phyloP scores from a whole-genome alignment of 192 early-diverging fungal species.

The Pilobolus umbonatus region DNA sequence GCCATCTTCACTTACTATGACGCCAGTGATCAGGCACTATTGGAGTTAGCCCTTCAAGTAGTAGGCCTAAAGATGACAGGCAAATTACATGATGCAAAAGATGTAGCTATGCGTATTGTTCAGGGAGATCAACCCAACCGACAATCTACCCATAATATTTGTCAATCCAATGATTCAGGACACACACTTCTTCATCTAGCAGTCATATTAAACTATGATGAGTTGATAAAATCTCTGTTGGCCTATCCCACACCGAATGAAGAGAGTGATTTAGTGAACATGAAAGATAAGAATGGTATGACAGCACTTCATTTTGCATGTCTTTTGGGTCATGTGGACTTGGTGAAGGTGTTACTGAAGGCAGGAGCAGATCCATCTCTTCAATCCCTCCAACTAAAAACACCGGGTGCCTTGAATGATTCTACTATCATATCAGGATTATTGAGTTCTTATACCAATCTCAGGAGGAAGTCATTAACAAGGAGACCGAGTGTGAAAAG shows the following conservation, averaged over 20 bases:
- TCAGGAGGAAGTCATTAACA: slow-evolving; percentile 2
- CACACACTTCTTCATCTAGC: slow-evolving; percentile 64
- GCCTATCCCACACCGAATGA: slow-evolving; percentile 23
- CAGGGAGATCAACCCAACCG: no score
- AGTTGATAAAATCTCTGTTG: slow-evolving; percentile 41
- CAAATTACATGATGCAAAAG: slow-evolving; percentile 69
- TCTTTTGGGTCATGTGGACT: slow-evolving; percentile 42
- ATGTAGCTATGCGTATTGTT: slow-evolving; percentile 65
- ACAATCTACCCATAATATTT: slow-evolving; percentile 23
- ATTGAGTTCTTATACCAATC: background rate
- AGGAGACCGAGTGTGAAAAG: slow-evolving; percentile 14
- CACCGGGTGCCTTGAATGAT: background rate
- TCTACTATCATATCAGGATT: background rate
- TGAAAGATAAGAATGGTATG: slow-evolving; percentile 58
- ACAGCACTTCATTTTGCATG: slow-evolving; percentile 69
- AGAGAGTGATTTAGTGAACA: slow-evolving; percentile 31
- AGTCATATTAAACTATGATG: slow-evolving; percentile 52
- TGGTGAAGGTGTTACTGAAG: slow-evolving; percentile 50
- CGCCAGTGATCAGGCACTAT: slow-evolving; percentile 81
- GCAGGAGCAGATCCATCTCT: slow-evolving; percentile 28
- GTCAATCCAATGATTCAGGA: slow-evolving; percentile 30
- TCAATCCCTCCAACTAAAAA: background rate
- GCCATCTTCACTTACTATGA: slow-evolving; percentile 42
- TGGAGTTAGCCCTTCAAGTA: slow-evolving; percentile 86
- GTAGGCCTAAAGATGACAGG: slow-evolving; percentile 81